Base-by-base conservation (phyloP, 176 grass and related monocot species). In the Rhynchospora tenuis region DNA sequence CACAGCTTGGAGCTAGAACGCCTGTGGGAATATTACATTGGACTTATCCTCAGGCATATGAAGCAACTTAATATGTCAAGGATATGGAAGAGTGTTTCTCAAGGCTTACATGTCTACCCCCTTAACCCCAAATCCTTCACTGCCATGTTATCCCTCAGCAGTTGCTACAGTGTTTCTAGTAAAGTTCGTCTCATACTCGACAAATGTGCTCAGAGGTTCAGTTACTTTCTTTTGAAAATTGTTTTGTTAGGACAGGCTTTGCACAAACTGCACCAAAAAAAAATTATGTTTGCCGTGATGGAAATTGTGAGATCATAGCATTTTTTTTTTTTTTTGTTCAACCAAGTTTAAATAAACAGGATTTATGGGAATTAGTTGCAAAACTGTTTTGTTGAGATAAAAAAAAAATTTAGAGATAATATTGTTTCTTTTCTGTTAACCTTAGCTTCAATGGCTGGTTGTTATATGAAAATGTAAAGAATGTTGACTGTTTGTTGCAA, bases 151-250 rank as follows among this genome's bases (percentile, higher is more conserved):
- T 85, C 80, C 76, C 82, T 95, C 54, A 91, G 84, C 64, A 86
- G 65, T 86, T 92, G 90, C 70, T 95, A 95, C 79, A 91, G 86
- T 52, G 92, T 91, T 75, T 88, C 95, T 43, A 95, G 86, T 59
- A 94, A 93, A 91, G 87, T 95, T 62, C 90, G 92, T 82, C 87
- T 91, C 59, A 85, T 92, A 68, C 88, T 98, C 7, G 95, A 98
- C 89, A 94, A 95, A 86, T 95, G 84, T 70, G 64, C 82, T 85
- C 84, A 89, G 87, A 95, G 91, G 95, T 98, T 80, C 87, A 23
- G 10, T 29, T 48, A 14, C 47, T 75, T 91, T 79, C 15, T 85
- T 85, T 72, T 86, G 13, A 44, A 33, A 66, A 70, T 51, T 64
- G 14, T 86, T 73, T 28, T 62, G 9, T 16, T 43, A 13, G 11